These are phyloP conservation scores for Cryptococcus depauperatus DNA, from an alignment of 1,284 basidiomycete species.

Conservation along the genomic window DNA sequence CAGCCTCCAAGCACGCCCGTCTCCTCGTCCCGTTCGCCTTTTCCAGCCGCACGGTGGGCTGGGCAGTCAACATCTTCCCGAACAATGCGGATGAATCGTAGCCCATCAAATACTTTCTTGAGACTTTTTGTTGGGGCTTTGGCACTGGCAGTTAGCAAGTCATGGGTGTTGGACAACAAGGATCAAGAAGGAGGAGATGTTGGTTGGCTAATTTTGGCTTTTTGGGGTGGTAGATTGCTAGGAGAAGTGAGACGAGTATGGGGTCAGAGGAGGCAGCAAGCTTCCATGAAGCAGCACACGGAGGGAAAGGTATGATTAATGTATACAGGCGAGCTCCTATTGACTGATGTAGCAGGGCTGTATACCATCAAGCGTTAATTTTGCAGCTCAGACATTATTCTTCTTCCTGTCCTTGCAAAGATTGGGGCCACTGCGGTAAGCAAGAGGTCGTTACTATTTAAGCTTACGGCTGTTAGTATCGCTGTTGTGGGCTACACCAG, in stretches of 20 bases:
- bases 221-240: slow-evolving; percentile 49
- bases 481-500: too few relatives aligned
- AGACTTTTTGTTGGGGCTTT: slow-evolving; percentile 18
- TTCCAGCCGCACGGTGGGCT: background rate
- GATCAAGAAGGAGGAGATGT: slow-evolving; percentile 12
- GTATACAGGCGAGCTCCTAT: too few relatives aligned
- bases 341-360: background rate
- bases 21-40: slow-evolving; percentile 6
- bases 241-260: slow-evolving; percentile 53
- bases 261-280: slow-evolving; percentile 27
- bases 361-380: slow-evolving; percentile 4
- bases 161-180: slow-evolving; percentile 16
- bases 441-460: too few relatives aligned
- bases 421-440: slow-evolving; percentile 21
- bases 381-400: slow-evolving; percentile 15
- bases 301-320: background rate
- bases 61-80: background rate
- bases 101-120: slow-evolving; percentile 8
- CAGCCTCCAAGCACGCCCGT: slow-evolving; percentile 7
- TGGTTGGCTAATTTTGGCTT: slow-evolving; percentile 21
- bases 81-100: background rate
- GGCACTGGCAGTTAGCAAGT: slow-evolving; percentile 18
- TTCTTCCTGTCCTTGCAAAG: slow-evolving; percentile 19
- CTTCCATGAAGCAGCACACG: background rate
- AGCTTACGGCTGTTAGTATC: too few relatives aligned